Percentiles rank a stretch among this genome's conserved stretches.
These are phyloP conservation scores for Alnus rubra DNA, from an alignment of 306 rosid species.

Conservation along the genomic window DNA sequence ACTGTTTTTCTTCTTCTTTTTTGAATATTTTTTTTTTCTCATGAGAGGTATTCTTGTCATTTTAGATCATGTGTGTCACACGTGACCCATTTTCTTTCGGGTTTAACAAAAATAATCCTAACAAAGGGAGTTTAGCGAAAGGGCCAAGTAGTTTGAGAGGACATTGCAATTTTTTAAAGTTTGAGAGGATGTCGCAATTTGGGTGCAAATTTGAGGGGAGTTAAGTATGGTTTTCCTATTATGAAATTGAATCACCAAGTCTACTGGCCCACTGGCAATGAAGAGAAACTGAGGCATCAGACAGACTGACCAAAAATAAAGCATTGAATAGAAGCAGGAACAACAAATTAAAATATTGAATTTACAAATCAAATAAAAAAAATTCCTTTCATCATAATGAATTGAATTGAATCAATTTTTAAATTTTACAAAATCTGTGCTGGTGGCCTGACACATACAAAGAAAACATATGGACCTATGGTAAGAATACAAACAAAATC, in stretches of 20 bases:
- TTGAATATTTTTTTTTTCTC: too few relatives aligned
- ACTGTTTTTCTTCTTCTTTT: too few relatives aligned
- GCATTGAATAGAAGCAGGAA: neutral
- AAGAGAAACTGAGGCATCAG: neutral
- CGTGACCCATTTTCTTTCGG: too few relatives aligned
- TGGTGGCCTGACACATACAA: neutral
- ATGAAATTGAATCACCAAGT: neutral
- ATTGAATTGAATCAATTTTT: conserved; percentile 1
- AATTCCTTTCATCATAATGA: neutral
- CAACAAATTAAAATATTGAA: neutral
- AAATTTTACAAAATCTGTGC: neutral
- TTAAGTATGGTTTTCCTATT: neutral
- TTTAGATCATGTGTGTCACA: too few relatives aligned
- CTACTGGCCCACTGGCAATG: neutral
- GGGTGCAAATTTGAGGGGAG: too few relatives aligned
- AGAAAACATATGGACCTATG: neutral
- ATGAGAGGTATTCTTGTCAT: too few relatives aligned
- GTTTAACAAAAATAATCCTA: too few relatives aligned
- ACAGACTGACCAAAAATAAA: neutral
- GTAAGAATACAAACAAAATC: neutral
- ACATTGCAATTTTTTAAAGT: too few relatives aligned
- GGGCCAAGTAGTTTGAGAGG: too few relatives aligned
- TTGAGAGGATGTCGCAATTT: neutral
- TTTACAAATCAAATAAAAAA: neutral
- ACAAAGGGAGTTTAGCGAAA: too few relatives aligned